Conservation (phyloP, 2,329 filamentous ascomycete genomes). For the Amauroascus verrucosus region DNA sequence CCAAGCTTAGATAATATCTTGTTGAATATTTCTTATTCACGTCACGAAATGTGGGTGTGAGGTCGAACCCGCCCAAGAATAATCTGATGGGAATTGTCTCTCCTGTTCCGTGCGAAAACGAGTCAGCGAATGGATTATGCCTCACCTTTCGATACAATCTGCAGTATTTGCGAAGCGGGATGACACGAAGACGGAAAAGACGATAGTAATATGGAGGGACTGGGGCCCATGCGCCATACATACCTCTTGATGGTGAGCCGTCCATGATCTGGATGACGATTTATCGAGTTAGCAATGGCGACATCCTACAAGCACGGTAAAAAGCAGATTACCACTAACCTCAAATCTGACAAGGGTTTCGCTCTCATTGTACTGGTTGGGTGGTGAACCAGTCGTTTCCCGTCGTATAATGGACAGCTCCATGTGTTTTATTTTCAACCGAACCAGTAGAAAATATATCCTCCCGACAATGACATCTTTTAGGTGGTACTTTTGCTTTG, state of each 20-base stretch:
- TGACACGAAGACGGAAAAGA: neutral
- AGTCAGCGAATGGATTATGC: neutral
- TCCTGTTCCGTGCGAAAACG: conserved; percentile 34
- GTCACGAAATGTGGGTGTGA: conserved; percentile 96
- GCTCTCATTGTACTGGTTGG: conserved; percentile 99
- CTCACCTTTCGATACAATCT: neutral
- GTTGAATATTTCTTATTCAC: conserved; percentile 99
- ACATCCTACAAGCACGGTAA: neutral
- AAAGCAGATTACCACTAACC: conserved; percentile 38
- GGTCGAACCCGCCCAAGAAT: conserved; percentile 93
- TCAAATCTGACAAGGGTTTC: conserved; percentile 96
- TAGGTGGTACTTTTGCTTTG: conserved; percentile 96
- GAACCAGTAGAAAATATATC: conserved; percentile 95
- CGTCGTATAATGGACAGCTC: conserved; percentile 94
- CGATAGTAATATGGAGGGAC: neutral
- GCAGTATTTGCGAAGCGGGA: neutral
- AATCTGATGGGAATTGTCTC: conserved; percentile 93
- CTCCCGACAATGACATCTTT: conserved; percentile 98
- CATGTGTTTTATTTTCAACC: conserved; percentile 99
- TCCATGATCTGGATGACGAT: conserved; percentile 73
- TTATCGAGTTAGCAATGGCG: neutral
- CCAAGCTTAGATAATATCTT: conserved; percentile 90
- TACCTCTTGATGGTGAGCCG: conserved; percentile 89
- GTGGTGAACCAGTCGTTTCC: conserved; percentile 90
- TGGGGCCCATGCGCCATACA: conserved; percentile 38